phyloP scores from a whole-genome alignment of 192 early-diverging fungal species.

The Nowakowskiella sp. region DNA sequence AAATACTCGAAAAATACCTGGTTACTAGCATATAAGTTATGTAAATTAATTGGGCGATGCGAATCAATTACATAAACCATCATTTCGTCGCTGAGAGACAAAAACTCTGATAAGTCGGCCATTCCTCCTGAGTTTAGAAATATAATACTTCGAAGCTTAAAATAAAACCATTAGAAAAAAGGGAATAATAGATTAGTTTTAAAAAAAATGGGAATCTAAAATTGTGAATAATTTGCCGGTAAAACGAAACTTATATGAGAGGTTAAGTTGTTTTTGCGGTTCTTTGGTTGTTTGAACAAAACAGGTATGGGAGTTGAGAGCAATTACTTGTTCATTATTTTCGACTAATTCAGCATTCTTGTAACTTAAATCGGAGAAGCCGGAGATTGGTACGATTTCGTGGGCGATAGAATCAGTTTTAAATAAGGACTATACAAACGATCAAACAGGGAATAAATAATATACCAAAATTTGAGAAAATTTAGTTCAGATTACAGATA shows the following conservation, averaged over 20 bases:
- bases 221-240: no score
- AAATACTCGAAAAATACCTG: slow-evolving; percentile 29
- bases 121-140: slow-evolving; percentile 83
- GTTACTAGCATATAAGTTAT: slow-evolving; percentile 67
- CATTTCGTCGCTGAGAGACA: slow-evolving; percentile 49
- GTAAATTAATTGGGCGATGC: slow-evolving; percentile 79
- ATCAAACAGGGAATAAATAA: slow-evolving; percentile 6
- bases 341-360: slow-evolving; percentile 46
- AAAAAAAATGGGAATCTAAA: neutral
- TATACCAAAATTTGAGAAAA: slow-evolving; percentile 4
- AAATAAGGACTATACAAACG: slow-evolving; percentile 46
- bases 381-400: slow-evolving; percentile 70
- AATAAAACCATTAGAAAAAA: no score
- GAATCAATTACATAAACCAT: slow-evolving; percentile 77
- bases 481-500: slow-evolving; percentile 56
- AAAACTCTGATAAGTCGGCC: slow-evolving; percentile 59
- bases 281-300: no score
- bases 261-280: no score
- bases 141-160: slow-evolving; percentile 62
- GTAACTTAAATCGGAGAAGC: slow-evolving; percentile 51
- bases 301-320: no score
- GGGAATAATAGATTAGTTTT: neutral
- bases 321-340: slow-evolving; percentile 38
- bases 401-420: slow-evolving; percentile 74
- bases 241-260: no score